Conservation (phyloP, 176 grass and related monocot species). For the Coix lacrymajobi region DNA sequence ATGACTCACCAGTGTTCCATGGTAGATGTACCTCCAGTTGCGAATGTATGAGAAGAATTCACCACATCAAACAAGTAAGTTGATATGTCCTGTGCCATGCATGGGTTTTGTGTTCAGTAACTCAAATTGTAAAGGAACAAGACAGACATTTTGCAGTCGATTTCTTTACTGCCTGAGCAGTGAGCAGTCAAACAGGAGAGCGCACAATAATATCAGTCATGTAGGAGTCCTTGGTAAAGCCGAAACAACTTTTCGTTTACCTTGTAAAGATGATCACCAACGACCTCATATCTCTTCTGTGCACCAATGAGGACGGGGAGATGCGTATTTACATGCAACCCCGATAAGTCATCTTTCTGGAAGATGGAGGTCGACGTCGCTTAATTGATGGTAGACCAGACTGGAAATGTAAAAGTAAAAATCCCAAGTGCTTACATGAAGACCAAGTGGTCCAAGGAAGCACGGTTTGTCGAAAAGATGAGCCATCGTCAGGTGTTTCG, state of each 20-base stretch:
- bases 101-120: constrained; percentile 9
- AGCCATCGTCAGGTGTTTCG: constrained; percentile 81
- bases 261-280: constrained; percentile 88
- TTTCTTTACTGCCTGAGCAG: background rate
- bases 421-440: constrained; percentile 51
- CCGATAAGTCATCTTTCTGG: constrained; percentile 77
- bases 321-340: constrained; percentile 80
- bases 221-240: background rate
- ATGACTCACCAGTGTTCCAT: constrained; percentile 70
- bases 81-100: constrained; percentile 58
- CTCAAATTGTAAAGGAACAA: background rate
- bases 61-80: constrained; percentile 70
- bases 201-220: background rate
- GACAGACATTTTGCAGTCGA: background rate
- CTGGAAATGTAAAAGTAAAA: background rate
- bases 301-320: constrained; percentile 66
- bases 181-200: background rate
- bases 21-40: constrained; percentile 81
- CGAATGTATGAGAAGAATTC: constrained; percentile 77
- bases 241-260: constrained; percentile 25
- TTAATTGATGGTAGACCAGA: background rate
- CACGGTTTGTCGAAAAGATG: constrained; percentile 96
- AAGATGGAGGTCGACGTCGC: background rate
- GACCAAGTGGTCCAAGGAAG: constrained; percentile 79
- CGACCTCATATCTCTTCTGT: constrained; percentile 77